Conservation (phyloP, 169 alveolate genomes). For the Cryptosporidium parvum region DNA sequence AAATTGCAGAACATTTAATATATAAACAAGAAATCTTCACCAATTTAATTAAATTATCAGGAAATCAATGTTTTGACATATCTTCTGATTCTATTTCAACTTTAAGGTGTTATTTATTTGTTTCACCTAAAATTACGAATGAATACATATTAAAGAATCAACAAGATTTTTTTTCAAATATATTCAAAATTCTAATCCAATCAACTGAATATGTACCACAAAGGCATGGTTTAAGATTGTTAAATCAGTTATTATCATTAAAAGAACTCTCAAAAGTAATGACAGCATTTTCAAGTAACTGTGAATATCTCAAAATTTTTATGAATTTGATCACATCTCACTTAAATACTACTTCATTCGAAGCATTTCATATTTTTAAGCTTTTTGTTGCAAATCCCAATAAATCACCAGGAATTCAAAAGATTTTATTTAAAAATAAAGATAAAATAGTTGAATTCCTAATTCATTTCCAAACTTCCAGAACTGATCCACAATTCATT, state of each 20-base stretch:
- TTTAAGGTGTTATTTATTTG: constrained; percentile 58
- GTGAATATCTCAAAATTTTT: constrained; percentile 41
- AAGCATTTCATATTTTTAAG: constrained; percentile 80
- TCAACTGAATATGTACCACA: constrained; percentile 67
- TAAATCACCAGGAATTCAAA: constrained; percentile 48
- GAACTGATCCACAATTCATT: constrained; percentile 39
- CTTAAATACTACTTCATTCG: constrained; percentile 44
- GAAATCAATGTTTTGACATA: constrained; percentile 66
- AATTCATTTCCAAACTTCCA: constrained; percentile 40
- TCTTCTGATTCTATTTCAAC: constrained; percentile 68
- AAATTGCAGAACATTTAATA: constrained; percentile 19
- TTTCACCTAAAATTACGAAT: constrained; percentile 56
- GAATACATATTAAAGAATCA: constrained; percentile 50
- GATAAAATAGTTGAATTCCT: constrained; percentile 47
- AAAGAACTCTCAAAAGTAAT: constrained; percentile 49
- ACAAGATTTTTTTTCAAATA: constrained; percentile 17
- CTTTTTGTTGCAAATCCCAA: constrained; percentile 79
- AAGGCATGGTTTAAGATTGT: constrained; percentile 61
- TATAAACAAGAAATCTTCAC: constrained; percentile 34
- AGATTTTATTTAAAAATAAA: constrained; percentile 33
- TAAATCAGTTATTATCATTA: constrained; percentile 46
- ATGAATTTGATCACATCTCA: constrained; percentile 54
- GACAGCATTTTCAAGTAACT: constrained; percentile 49
- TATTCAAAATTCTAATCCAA: constrained; percentile 33
- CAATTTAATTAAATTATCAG: constrained; percentile 38